These are phyloP conservation scores for Eimeria sp. DNA, from an alignment of 169 alveolate species.

Conservation along the genomic window DNA sequence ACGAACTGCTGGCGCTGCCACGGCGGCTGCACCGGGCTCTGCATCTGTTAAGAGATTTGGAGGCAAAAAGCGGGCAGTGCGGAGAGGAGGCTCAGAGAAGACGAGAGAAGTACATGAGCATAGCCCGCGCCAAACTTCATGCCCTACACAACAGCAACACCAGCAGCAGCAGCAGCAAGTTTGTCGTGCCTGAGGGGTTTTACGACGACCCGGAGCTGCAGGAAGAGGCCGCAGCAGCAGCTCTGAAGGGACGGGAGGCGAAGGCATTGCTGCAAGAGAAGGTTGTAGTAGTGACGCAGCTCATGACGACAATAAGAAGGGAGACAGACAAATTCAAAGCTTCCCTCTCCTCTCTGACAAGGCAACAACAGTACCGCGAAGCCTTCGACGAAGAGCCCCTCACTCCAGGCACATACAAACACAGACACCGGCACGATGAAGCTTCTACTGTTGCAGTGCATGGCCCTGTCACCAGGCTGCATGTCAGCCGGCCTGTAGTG, in stretches of 20 bases:
- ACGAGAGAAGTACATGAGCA: not conserved
- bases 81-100: slow-evolving; percentile 5
- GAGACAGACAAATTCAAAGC: not conserved
- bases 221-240: slow-evolving; percentile 33
- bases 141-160: not conserved
- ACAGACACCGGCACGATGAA: too few species aligned
- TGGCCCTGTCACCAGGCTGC: too few species aligned
- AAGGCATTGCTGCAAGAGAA: not conserved
- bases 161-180: not conserved
- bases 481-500: too few species aligned
- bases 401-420: too few species aligned
- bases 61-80: not conserved
- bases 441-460: too few species aligned
- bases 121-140: slow-evolving; percentile 2
- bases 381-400: too few species aligned
- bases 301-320: not conserved
- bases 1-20: slow-evolving; percentile 7
- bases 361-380: not conserved
- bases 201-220: slow-evolving; percentile 30
- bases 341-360: not conserved
- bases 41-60: not conserved
- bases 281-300: not conserved
- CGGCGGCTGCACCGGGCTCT: slow-evolving; percentile 15
- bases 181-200: not conserved
- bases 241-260: slow-evolving; percentile 10